Percentiles rank a stretch among this genome's conserved stretches.
phyloP scores from a whole-genome alignment of 768 basidiomycete genomes.

The Lenzites betulinus region DNA sequence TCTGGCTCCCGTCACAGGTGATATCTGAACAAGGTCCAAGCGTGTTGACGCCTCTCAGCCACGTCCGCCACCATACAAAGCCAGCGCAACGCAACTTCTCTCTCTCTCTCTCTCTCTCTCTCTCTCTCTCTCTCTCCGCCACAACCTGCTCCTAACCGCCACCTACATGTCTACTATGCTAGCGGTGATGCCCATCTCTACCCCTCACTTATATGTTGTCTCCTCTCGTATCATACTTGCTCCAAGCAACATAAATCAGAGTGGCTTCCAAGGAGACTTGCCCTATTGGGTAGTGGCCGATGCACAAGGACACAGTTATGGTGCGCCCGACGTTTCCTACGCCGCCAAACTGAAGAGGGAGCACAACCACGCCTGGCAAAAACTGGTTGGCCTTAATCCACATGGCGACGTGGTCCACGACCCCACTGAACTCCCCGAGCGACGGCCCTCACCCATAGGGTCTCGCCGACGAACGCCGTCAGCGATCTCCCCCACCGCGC shows the following conservation, averaged over 20 bases:
- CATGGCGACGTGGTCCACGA: not conserved
- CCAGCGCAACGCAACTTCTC: not conserved
- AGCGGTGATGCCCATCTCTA: not conserved
- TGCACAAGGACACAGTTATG: too few relatives aligned
- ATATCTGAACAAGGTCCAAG: slow-evolving; percentile 7
- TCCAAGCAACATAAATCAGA: too few relatives aligned
- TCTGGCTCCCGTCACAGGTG: not conserved
- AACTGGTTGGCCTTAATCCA: not conserved
- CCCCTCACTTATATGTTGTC: not conserved
- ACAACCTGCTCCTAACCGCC: not conserved
- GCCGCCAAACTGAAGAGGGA: not conserved
- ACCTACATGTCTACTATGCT: not conserved
- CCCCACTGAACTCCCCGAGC: not conserved
- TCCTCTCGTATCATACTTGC: too few relatives aligned
- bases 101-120: not conserved
- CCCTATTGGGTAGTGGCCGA: too few relatives aligned
- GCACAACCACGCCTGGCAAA: not conserved
- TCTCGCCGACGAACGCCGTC: not conserved
- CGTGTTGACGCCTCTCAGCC: slow-evolving; percentile 5
- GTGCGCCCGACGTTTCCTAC: not conserved
- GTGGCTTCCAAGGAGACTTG: too few relatives aligned
- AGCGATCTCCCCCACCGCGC: not conserved
- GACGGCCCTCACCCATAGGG: slow-evolving; percentile 4
- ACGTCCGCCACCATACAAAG: slow-evolving; percentile 4
- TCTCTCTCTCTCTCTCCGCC: not conserved